Evolutionary conservation across 306 rosid species (phyloP).

Genomic region (Dalbergia cochinchinensis): DNA sequence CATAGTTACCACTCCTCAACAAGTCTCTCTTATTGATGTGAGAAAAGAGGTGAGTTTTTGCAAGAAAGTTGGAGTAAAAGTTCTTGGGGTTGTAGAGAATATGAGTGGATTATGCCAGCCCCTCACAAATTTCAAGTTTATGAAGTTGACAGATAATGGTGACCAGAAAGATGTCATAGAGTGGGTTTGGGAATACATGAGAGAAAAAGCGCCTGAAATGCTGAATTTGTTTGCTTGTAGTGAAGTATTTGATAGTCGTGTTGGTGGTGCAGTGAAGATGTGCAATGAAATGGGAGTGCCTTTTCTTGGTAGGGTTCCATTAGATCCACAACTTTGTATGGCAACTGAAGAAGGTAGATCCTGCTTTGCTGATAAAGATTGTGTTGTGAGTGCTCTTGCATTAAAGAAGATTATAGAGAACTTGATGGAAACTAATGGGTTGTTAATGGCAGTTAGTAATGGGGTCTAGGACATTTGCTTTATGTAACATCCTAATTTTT

Average conservation of each 20-base stretch:
- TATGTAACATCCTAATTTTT: no score
- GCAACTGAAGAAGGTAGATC: constrained; percentile 95
- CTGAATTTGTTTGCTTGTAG: constrained; percentile 64
- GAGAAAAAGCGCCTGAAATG: constrained; percentile 75
- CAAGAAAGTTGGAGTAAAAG: constrained; percentile 81
- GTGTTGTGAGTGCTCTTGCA: constrained; percentile 78
- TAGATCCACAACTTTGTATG: constrained; percentile 93
- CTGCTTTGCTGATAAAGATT: constrained; percentile 71
- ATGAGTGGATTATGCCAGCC: constrained; percentile 90
- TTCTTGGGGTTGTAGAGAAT: constrained; percentile 91
- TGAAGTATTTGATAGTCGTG: constrained; percentile 87
- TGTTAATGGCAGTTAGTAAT: constrained; percentile 52
- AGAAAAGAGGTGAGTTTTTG: constrained; percentile 90
- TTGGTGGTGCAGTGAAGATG: constrained; percentile 91
- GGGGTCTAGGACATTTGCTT: constrained; percentile 50
- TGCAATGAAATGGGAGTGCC: constrained; percentile 82
- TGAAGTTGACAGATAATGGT: constrained; percentile 63
- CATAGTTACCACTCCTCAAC: constrained; percentile 94
- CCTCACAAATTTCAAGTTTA: constrained; percentile 66
- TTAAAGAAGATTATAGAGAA: constrained; percentile 75
- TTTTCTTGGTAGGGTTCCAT: constrained; percentile 88
- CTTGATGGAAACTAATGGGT: constrained; percentile 61
- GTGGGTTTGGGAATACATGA: constrained; percentile 68
- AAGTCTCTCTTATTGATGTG: constrained; percentile 88
- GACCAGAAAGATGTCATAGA: constrained; percentile 78